Conservation (phyloP, 2,329 filamentous ascomycete genomes). For the Cytospora chrysosperma region DNA sequence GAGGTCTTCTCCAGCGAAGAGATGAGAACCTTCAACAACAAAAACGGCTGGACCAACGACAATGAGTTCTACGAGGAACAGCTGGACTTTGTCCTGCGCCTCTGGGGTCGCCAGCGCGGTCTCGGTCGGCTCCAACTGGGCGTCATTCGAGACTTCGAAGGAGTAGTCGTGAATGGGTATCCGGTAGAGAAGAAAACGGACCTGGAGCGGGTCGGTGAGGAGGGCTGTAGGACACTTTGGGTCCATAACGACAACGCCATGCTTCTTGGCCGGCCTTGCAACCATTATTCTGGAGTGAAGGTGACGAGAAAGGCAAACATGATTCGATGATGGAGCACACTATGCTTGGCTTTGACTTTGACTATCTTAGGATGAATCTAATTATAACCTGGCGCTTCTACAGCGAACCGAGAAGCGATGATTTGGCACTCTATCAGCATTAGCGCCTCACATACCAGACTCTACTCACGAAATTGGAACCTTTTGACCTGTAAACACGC, state of each 20-base stretch:
- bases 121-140: neutral
- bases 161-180: neutral
- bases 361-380: no score
- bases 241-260: constrained; percentile 10
- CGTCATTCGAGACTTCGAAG: neutral
- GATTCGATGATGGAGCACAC: neutral
- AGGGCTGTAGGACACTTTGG: neutral
- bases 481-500: no score
- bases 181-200: neutral
- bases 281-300: constrained; percentile 1
- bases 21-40: neutral
- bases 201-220: neutral
- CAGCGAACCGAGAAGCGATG: no score
- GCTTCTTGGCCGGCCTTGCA: neutral
- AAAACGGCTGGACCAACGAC: neutral
- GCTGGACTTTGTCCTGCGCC: constrained; percentile 8
- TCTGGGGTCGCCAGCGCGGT: neutral
- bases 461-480: no score
- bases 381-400: no score
- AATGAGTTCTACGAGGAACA: constrained; percentile 4
- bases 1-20: neutral
- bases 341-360: no score
- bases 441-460: no score
- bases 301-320: neutral
- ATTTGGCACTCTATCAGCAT: no score